These are phyloP conservation scores for Hirschioporus abietinus DNA, from an alignment of 768 basidiomycete genomes.

Conservation along the genomic window DNA sequence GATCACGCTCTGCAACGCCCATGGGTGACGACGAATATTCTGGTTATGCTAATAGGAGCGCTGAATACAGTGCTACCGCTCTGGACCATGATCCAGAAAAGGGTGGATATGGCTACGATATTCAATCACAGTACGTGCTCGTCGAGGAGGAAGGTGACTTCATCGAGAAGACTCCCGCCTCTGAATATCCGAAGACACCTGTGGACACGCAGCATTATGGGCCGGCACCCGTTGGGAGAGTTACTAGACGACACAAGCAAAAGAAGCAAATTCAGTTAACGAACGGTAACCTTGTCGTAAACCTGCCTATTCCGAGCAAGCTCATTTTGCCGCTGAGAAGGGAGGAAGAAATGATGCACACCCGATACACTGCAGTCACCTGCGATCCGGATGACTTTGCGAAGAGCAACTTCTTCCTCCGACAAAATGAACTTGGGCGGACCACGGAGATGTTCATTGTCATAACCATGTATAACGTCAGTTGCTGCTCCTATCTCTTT, in stretches of 20 bases:
- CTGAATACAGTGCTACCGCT: constrained; percentile 45
- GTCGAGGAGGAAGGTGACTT: background rate
- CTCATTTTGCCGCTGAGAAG: constrained; percentile 70
- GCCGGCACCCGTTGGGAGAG: constrained; percentile 77
- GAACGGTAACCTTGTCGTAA: constrained; percentile 84
- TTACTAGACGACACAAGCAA: constrained; percentile 61
- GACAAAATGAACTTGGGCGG: constrained; percentile 75
- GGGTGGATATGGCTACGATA: constrained; percentile 4
- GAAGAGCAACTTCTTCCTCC: constrained; percentile 73
- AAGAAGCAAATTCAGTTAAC: constrained; percentile 82
- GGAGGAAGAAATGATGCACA: constrained; percentile 66
- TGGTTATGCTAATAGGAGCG: constrained; percentile 48
- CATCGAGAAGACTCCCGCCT: constrained; percentile 18
- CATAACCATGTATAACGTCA: constrained; percentile 95
- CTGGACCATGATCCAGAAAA: constrained; percentile 22
- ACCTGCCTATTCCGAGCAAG: constrained; percentile 79
- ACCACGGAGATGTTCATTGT: constrained; percentile 90
- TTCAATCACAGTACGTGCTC: background rate
- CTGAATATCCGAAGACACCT: constrained; percentile 43
- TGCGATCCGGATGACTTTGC: constrained; percentile 93
- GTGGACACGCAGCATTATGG: constrained; percentile 79
- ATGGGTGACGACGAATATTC: constrained; percentile 67
- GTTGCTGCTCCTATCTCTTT: constrained; percentile 24
- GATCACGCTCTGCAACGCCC: constrained; percentile 75
- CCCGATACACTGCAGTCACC: constrained; percentile 84